Conservation (phyloP, 352 stramenopile species). For the Globisporangium splendens region DNA sequence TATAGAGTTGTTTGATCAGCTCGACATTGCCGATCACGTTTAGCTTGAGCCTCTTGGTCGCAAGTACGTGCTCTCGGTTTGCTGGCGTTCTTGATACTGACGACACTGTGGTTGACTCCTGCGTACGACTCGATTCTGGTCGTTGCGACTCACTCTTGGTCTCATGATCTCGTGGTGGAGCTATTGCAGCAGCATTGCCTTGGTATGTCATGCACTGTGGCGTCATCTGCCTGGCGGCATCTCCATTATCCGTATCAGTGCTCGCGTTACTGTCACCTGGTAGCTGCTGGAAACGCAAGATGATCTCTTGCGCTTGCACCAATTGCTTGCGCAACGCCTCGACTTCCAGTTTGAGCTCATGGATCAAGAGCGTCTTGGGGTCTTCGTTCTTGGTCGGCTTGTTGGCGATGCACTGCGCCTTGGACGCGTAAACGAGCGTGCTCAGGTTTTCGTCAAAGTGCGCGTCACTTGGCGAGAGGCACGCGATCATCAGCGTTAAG, state of each 20-base stretch:
- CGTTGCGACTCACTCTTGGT: background rate
- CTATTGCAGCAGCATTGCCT: background rate
- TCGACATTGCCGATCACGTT: slow-evolving; percentile 57
- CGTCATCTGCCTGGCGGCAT: background rate
- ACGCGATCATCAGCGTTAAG: slow-evolving; percentile 67
- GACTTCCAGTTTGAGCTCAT: slow-evolving; percentile 34
- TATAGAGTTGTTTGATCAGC: slow-evolving; percentile 52
- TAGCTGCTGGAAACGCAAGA: slow-evolving; percentile 31
- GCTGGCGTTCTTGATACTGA: background rate
- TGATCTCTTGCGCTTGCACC: slow-evolving; percentile 34
- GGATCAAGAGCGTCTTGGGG: slow-evolving; percentile 43
- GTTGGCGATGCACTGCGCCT: slow-evolving; percentile 53
- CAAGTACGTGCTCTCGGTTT: slow-evolving; percentile 1
- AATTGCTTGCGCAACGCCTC: slow-evolving; percentile 27
- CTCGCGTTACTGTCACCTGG: background rate
- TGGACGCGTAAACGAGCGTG: slow-evolving; percentile 57
- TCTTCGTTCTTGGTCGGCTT: slow-evolving; percentile 48
- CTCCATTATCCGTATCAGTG: background rate
- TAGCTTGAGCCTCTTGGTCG: slow-evolving; percentile 33
- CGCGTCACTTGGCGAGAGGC: slow-evolving; percentile 47
- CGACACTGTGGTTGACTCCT: background rate
- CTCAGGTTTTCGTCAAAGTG: slow-evolving; percentile 63
- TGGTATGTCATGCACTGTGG: background rate
- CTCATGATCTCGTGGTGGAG: background rate
- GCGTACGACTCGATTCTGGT: background rate